Evolutionary conservation across 192 early-diverging fungal genomes (phyloP), one percentile per base, ranked within the genome.

Genomic region (Coemansia pectinata): DNA sequence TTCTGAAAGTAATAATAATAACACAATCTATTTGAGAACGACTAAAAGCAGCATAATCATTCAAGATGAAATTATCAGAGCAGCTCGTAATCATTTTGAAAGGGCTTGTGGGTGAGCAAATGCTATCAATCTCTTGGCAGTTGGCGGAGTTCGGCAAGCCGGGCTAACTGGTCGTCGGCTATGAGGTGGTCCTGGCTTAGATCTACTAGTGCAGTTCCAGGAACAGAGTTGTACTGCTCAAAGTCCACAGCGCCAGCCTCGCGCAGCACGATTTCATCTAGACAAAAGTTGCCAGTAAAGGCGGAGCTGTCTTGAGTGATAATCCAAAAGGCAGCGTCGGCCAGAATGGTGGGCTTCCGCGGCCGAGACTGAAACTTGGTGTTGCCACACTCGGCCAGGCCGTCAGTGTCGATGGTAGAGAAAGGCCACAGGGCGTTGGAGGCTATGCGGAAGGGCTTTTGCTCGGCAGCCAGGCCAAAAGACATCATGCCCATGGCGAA

Each of bases 401-500:
- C 91, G 4, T 87, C 83, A 1, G 92, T 93, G 25, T 87, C 90
- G 58, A 93, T 89, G 31, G 87, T 79, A 0, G 92, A 89, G 55
- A 87, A 79, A 1, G 91, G 91, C 92, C 89, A 90, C 23, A 90
- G 74, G 23, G 83, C 77, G 62, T 94, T 94, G 41, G 90, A 91
- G 3, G 88, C 91, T 61, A 93, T 84, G 50, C 88, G 87, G 65
- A 89, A 76, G 23, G 71, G 64, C 8, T 79, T 73, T 64, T 92
- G 86, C 71, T 94, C 93, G 2, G 78, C 89, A n/a, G 89, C 59
- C 70, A 91, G 79, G 11, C 92, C 92, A 63, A 92, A 80, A 11
- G 88, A 88, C 65, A 85, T 81, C 85, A 94, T 78, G 9, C 86
- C 87, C 91, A 91, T 91, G 67, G 85, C 78, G 73, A 87, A 78